Base-by-base conservation (phyloP, 2,329 filamentous ascomycete genomes). In the Xylariaceae sp. region DNA sequence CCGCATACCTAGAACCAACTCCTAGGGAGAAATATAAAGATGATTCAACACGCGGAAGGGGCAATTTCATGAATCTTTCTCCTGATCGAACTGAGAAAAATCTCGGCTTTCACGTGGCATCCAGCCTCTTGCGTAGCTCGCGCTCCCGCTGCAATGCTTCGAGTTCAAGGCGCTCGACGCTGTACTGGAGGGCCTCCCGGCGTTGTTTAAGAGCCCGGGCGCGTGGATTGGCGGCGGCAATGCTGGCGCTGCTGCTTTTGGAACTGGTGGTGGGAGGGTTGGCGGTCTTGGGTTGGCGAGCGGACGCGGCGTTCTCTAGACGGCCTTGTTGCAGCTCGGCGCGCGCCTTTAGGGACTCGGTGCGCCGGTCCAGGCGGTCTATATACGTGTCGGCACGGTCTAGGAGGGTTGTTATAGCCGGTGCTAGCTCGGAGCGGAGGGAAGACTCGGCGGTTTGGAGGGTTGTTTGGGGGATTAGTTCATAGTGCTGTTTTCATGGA, bases 371-470 rank as follows among this genome's bases (percentile, higher is more conserved):
- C 42, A 92, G 84, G 55, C 89, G 88, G 64, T 91, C 89, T 40
- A 95, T 80, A 66, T 95, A 87, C 59, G 86, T 84, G 62, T 90
- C 85, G n/a, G 91, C 89, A 62, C 91, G 86, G 59, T 85, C 81
- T 50, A 96, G 84, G 2, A 96, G 82, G 55, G 84, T 81, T 32
- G 85, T 77, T 60, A 95, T 88, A 70, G 90, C 91, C 6, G 91
- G 91, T n/a, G 87, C 86, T 63, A 96, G 94, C 69, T 95, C 91
- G 65, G 89, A 88, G 64, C 91, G 86, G 19, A 96, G 83, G 3
- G 89, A 86, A 62, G 88, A 79, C 72, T 96, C 91, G 34, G 91
- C 91, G 59, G 86, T 81, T 58, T 86, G 85, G 44, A 96, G 83
- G 50, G 88, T 88, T 9, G 87, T 83, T 69, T 95, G 89, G 12